A percentile compares a stretch with the other conserved stretches of the same genome.
These are phyloP conservation scores for Amphibolis antarctica DNA, from an alignment of 106 monocot species.

Conservation along the genomic window DNA sequence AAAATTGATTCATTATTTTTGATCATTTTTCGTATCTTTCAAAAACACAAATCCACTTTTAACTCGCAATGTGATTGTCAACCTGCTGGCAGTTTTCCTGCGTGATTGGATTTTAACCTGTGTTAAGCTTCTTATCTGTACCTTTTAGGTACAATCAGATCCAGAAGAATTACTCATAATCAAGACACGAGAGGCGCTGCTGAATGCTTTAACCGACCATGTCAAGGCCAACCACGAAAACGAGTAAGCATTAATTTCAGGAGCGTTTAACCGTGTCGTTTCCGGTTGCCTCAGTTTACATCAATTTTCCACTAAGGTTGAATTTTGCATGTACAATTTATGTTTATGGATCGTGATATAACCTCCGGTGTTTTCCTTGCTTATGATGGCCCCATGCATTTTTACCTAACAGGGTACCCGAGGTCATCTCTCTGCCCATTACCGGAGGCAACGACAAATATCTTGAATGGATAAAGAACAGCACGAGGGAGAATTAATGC, in stretches of 20 bases:
- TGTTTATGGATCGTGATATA: no score
- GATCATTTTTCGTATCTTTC: no score
- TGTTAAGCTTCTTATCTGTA: not conserved
- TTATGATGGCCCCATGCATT: no score
- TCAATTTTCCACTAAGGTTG: no score
- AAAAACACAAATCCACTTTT: no score
- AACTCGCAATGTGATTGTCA: not conserved
- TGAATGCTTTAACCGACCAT: conserved; percentile 66
- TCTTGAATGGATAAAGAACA: conserved; percentile 86
- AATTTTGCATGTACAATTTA: no score
- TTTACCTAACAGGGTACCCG: conserved; percentile 50
- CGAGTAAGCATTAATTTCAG: conserved; percentile 55
- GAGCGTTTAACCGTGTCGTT: no score
- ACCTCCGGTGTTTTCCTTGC: no score
- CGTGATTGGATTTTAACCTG: not conserved
- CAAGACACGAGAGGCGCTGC: conserved; percentile 78
- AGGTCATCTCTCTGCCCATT: conserved; percentile 76
- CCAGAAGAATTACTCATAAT: conserved; percentile 85
- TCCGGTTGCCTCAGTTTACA: no score
- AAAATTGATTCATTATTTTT: no score
- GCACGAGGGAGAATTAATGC: conserved; percentile 35
- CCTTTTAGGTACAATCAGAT: conserved; percentile 63
- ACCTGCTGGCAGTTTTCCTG: not conserved
- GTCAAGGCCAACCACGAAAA: conserved; percentile 94
- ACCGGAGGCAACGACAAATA: conserved; percentile 73